These are phyloP conservation scores for Scortechinia acanthostroma DNA, from an alignment of 2,329 filamentous ascomycete species.

Conservation along the genomic window DNA sequence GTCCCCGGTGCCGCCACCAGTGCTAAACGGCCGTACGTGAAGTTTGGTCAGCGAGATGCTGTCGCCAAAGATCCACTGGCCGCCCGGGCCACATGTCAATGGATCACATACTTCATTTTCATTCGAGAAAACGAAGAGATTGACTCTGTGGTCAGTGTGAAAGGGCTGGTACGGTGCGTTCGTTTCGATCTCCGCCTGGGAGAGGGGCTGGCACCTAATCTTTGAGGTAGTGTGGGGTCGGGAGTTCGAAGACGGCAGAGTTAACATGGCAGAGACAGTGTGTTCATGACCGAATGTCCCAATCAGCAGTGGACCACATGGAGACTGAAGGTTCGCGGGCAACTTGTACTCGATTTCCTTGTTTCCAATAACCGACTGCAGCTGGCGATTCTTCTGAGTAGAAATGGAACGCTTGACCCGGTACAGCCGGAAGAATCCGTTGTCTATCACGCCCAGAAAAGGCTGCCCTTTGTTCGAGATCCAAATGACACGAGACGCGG, in stretches of 20 bases:
- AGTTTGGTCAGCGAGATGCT: conserved; percentile 32
- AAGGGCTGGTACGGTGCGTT: conserved; percentile 60
- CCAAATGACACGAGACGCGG: conserved; percentile 29
- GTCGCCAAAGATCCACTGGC: conserved; percentile 45
- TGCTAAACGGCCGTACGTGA: conserved; percentile 24
- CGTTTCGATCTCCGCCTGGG: conserved; percentile 53
- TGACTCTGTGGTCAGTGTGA: conserved; percentile 51
- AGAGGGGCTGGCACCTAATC: conserved; percentile 32
- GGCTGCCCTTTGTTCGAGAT: conserved; percentile 23
- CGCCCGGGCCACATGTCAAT: conserved; percentile 7
- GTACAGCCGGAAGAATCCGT: conserved; percentile 27
- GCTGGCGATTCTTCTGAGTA: conserved; percentile 28
- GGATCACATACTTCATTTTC: conserved; percentile 6
- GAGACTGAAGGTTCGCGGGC: conserved; percentile 25
- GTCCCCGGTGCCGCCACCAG: conserved; percentile 21
- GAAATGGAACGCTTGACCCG: conserved; percentile 24
- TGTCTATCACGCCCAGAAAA: conserved; percentile 28
- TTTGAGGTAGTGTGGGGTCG: conserved; percentile 10
- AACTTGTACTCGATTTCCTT: conserved; percentile 37
- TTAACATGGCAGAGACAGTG: neutral
- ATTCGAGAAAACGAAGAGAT: conserved; percentile 35
- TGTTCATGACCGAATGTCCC: conserved; percentile 13
- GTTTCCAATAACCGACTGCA: conserved; percentile 25
- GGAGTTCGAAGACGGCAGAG: conserved; percentile 8
- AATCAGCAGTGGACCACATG: conserved; percentile 22